Conservation (phyloP, 441 rosid species). For the Erodium trifolium region DNA sequence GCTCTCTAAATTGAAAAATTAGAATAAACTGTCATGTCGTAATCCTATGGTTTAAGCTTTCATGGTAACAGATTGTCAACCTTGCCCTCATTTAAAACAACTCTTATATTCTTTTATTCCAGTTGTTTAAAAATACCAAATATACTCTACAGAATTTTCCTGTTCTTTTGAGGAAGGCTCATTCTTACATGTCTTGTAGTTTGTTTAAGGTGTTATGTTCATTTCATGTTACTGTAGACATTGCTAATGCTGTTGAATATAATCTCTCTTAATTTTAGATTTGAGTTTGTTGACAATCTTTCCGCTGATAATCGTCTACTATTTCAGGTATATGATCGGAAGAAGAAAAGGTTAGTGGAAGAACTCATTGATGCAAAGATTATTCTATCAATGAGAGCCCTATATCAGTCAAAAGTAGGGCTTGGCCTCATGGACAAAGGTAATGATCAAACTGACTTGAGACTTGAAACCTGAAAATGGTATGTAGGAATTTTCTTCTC, state of each 20-base stretch:
- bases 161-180: background rate
- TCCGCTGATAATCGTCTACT: constrained; percentile 19
- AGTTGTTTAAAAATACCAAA: background rate
- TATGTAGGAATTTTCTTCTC: background rate
- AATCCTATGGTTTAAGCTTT: background rate
- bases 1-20: background rate
- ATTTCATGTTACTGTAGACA: background rate
- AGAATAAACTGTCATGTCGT: background rate
- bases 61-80: background rate
- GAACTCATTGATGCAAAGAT: constrained; percentile 84
- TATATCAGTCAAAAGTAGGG: constrained; percentile 88
- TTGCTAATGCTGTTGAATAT: constrained; percentile 11
- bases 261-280: constrained; percentile 3
- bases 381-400: constrained; percentile 83
- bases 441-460: constrained; percentile 17
- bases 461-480: constrained; percentile 1
- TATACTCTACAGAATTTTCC: background rate
- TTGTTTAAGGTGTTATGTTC: background rate
- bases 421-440: constrained; percentile 79
- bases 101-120: constrained; percentile 4
- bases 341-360: constrained; percentile 78
- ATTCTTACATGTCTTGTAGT: background rate
- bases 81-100: background rate
- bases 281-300: constrained; percentile 8
- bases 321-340: constrained; percentile 71